A percentile compares a stretch with the other conserved stretches of the same genome.
Evolutionary conservation across 2,329 filamentous ascomycete species (phyloP).

Genomic region (Hypoxylon sp.): DNA sequence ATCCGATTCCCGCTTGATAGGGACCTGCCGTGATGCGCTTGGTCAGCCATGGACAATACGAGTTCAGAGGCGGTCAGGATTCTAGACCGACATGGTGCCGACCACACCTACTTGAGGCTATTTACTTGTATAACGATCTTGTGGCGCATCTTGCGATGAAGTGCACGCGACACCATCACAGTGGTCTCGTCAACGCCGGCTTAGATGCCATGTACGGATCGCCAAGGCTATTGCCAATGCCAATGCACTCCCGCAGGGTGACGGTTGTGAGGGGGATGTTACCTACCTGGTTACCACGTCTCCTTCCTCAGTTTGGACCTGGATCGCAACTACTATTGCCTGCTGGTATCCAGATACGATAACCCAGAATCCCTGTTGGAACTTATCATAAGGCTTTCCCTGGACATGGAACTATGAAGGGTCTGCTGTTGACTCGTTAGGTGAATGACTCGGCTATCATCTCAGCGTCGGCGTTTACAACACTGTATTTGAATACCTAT

Average conservation of each 20-base stretch:
- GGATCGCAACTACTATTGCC: background rate
- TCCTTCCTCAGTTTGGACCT: background rate
- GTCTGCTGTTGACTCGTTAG: background rate
- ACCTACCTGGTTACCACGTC: background rate
- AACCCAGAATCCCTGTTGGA: background rate
- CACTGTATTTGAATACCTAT: background rate
- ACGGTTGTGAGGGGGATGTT: background rate
- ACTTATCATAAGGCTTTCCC: background rate
- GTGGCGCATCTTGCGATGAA: background rate
- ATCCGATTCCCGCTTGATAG: conserved; percentile 9
- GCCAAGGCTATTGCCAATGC: background rate
- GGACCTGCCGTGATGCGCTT: background rate
- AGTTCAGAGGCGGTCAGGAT: background rate
- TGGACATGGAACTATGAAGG: background rate
- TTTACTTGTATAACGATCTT: background rate
- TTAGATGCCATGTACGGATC: background rate
- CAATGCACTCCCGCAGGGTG: background rate
- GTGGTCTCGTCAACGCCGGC: conserved; percentile 4
- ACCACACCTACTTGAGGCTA: background rate
- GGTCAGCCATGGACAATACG: background rate
- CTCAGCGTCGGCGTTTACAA: background rate
- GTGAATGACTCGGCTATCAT: background rate
- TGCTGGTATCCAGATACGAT: background rate
- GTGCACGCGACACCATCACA: background rate
- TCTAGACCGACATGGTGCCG: background rate